Conservation (phyloP, 148 eudicot genomes). For the Polygonum maritimum region DNA sequence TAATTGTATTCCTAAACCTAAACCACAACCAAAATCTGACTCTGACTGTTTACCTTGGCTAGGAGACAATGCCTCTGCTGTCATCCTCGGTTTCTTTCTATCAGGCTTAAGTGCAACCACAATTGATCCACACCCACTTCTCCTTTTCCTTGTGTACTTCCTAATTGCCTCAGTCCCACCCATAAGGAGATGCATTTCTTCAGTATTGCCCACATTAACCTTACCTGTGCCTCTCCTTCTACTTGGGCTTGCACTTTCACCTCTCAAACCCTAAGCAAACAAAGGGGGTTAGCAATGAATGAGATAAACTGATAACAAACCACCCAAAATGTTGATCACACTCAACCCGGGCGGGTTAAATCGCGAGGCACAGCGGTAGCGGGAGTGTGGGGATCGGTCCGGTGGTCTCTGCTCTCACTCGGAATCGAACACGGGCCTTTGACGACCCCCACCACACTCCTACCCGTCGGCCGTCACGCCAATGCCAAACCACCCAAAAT, state of each 20-base stretch:
- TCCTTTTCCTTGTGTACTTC: conserved; percentile 7
- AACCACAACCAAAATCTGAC: no score
- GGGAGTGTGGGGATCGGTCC: no score
- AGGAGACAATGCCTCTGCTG: conserved; percentile 17
- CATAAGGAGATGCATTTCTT: not conserved
- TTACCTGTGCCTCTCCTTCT: conserved; percentile 41
- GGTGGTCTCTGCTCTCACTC: no score
- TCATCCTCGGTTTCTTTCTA: conserved; percentile 23
- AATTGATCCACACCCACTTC: conserved; percentile 8
- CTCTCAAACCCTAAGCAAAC: conserved; percentile 15
- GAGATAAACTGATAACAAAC: not conserved
- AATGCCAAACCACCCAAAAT: not conserved
- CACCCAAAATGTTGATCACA: not conserved
- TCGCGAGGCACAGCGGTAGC: no score
- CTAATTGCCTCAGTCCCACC: not conserved
- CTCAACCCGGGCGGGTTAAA: no score
- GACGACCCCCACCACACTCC: no score
- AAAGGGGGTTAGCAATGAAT: no score
- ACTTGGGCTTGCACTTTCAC: conserved; percentile 23
- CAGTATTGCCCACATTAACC: not conserved
- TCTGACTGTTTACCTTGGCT: conserved; percentile 26
- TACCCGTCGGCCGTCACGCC: no score
- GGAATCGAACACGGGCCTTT: no score
- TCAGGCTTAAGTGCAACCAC: conserved; percentile 13
- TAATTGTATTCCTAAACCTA: no score